These are phyloP conservation scores for Mesembryanthemum crystallinum DNA, from an alignment of 148 eudicot species.

Conservation along the genomic window DNA sequence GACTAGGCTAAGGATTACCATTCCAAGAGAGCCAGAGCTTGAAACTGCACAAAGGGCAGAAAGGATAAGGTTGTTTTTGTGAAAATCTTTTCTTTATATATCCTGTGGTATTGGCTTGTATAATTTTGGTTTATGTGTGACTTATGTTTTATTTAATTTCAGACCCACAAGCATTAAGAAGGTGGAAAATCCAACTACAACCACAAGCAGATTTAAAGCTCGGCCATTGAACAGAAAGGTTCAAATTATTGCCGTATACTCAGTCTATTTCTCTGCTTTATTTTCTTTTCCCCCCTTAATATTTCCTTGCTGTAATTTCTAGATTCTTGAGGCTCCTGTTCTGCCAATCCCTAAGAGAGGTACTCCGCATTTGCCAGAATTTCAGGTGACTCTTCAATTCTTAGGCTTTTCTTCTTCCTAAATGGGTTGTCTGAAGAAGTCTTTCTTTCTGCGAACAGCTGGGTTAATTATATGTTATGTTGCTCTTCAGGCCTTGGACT, in stretches of 20 bases:
- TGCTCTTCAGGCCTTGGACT: slow-evolving; percentile 58
- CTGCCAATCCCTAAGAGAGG: slow-evolving; percentile 50
- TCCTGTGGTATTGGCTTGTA: not conserved
- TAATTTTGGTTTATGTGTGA: not conserved
- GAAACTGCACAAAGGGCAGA: slow-evolving; percentile 76
- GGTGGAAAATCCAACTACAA: slow-evolving; percentile 38
- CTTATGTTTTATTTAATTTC: slow-evolving; percentile 19
- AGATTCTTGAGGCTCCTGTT: slow-evolving; percentile 67
- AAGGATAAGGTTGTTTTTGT: slow-evolving; percentile 52
- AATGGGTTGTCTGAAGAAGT: not conserved
- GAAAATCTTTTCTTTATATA: not conserved
- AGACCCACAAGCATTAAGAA: slow-evolving; percentile 50
- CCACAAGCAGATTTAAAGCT: slow-evolving; percentile 60
- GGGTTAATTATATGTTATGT: slow-evolving; percentile 8
- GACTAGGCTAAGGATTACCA: slow-evolving; percentile 57
- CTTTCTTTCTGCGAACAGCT: not conserved
- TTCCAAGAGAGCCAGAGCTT: slow-evolving; percentile 84
- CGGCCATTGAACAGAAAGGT: slow-evolving; percentile 85
- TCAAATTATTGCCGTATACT: not conserved
- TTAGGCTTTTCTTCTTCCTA: not conserved
- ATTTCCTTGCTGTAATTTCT: slow-evolving; percentile 20
- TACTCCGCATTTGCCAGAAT: slow-evolving; percentile 51
- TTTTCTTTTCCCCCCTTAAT: not conserved
- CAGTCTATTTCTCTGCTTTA: not conserved
- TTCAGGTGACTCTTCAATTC: slow-evolving; percentile 48